These are phyloP conservation scores for Serpula lacrymans DNA, from an alignment of 768 basidiomycete species.

Conservation along the genomic window DNA sequence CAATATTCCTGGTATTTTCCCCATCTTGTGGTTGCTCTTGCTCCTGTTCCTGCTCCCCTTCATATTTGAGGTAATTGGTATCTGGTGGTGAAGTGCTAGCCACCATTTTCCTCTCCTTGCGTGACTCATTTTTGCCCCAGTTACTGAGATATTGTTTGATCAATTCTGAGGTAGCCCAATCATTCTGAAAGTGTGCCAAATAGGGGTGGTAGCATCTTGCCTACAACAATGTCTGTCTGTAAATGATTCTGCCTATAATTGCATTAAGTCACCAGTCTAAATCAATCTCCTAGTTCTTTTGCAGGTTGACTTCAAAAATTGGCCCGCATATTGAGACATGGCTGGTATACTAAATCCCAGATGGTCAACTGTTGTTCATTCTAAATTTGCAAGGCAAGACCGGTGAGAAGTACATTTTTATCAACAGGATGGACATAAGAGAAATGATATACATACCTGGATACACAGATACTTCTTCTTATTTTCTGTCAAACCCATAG, in stretches of 20 bases:
- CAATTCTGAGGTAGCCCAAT: constrained; percentile 17
- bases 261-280: not conserved
- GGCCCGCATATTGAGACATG: not conserved
- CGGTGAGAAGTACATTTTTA: not conserved
- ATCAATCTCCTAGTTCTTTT: not conserved
- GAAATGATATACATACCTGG: too few relatives aligned
- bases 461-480: not conserved
- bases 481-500: not conserved
- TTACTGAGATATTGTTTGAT: constrained; percentile 14
- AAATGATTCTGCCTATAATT: not conserved
- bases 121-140: constrained; percentile 6
- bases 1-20: too few relatives aligned
- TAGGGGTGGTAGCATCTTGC: constrained; percentile 6
- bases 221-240: not conserved
- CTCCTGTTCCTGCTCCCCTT: too few relatives aligned
- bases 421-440: too few relatives aligned
- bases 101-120: too few relatives aligned
- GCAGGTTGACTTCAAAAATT: not conserved
- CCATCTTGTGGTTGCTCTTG: too few relatives aligned
- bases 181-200: constrained; percentile 7
- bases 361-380: not conserved
- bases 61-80: too few relatives aligned
- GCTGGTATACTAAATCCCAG: not conserved
- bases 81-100: too few relatives aligned
- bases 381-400: too few relatives aligned